Base-by-base conservation (phyloP, 352 stramenopile genomes). In the Globisporangium radiosum region DNA sequence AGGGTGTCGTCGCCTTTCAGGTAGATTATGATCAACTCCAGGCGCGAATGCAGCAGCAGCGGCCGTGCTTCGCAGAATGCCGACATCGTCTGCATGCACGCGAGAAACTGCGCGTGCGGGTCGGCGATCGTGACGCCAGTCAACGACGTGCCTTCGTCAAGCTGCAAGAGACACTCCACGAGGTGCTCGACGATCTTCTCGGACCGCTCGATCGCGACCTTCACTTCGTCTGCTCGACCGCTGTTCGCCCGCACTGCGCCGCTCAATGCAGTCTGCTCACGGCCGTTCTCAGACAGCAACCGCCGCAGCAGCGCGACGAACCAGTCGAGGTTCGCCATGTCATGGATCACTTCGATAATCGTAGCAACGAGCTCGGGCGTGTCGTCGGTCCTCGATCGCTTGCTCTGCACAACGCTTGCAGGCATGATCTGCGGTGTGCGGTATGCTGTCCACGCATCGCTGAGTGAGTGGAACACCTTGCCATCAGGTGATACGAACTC, bases 331-430 rank as follows among this genome's bases (percentile, higher is more conserved):
- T 76, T 87, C 44, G 76, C n/a, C 56, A 92, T 77, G 13, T 82
- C 76, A 49, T 91, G 78, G 48, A 85, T 81, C 9, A 92, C 85
- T 58, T 92, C 82, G 53, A 94, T 61, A 44, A 94, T 91, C 6
- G 82, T 87, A 53, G 65, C 63, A 14, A 89, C 72, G 36, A 86
- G 64, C 43, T 87, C 71, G 36, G 65, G 63, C 8, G 71, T 82
- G 60, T 89, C 80, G 47, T 92, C 81, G 0, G 73, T 13, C 55
- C 90, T 94, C 7, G 72, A 78, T 14, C 65, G 59, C 36, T 88
- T 88, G 52, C 45, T 81, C 58, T 87, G 85, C 13, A 82, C 76
- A 47, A 92, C 65, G 52, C 78, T 88, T 19, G 78, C 76, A 43
- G 84, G 84, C 5, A 69, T 81, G 14, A 93, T 64, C 9, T 66